A percentile compares a stretch with the other conserved stretches of the same genome.
Evolutionary conservation across 371 early-diverging fungal species (phyloP).

Genomic region (Mortierella polycephala): DNA sequence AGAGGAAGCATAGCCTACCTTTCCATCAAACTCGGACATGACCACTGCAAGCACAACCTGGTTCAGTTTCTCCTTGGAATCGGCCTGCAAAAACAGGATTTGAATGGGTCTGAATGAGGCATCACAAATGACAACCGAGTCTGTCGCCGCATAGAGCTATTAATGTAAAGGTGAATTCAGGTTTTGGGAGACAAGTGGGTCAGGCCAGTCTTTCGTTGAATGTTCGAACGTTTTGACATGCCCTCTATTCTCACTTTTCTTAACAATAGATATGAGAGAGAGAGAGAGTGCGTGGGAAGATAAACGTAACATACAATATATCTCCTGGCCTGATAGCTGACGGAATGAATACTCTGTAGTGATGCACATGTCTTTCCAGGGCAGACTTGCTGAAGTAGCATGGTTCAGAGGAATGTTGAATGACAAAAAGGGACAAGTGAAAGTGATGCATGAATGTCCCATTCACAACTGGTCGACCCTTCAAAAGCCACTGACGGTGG

Average conservation of each 20-base stretch:
- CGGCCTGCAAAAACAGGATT: slow-evolving; percentile 45
- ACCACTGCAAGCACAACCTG: slow-evolving; percentile 50
- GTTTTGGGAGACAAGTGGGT: not conserved
- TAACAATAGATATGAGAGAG: not conserved
- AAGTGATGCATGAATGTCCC: too few relatives aligned
- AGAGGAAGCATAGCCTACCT: slow-evolving; percentile 11
- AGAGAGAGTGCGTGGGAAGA: not conserved
- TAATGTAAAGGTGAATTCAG: not conserved
- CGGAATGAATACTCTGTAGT: slow-evolving; percentile 63
- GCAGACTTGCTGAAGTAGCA: slow-evolving; percentile 73
- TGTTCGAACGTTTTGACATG: too few relatives aligned
- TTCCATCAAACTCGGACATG: slow-evolving; percentile 53
- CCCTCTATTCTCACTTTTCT: too few relatives aligned
- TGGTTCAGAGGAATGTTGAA: slow-evolving; percentile 16
- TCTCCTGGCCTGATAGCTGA: slow-evolving; percentile 58
- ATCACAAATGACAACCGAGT: slow-evolving; percentile 51
- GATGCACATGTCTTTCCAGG: slow-evolving; percentile 71
- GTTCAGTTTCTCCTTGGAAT: slow-evolving; percentile 41
- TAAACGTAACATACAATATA: slow-evolving; percentile 61
- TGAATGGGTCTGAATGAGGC: slow-evolving; percentile 53
- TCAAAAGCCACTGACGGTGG: too few relatives aligned
- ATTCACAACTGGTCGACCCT: too few relatives aligned
- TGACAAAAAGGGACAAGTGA: too few relatives aligned
- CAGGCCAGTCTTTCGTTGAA: too few relatives aligned
- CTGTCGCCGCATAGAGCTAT: slow-evolving; percentile 48